Base-by-base conservation (phyloP, 2,329 filamentous ascomycete species). In the Remersonia thermophila region DNA sequence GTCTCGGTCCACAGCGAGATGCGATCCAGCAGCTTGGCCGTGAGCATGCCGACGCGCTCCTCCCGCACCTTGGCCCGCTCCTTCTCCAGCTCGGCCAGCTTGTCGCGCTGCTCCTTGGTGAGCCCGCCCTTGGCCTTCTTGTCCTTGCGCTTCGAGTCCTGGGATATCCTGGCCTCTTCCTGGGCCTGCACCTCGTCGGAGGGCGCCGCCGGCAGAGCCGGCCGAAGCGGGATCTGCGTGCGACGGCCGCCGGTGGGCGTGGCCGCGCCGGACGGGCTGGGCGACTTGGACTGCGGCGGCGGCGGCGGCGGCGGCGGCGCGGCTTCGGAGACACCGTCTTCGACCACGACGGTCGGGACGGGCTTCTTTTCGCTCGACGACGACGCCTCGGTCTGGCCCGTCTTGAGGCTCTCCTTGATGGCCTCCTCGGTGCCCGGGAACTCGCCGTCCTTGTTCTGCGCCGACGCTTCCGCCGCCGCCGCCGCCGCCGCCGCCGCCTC, bases 1-100 rank as follows among this genome's bases (percentile, higher is more conserved):
- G 89, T 95, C 66, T 98, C 91, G 5, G 91, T 95, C 89, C 87
- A 96, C 29, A 96, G 77, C 46, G 80, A 87, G 53, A 96, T 75
- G 40, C 87, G 81, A 57, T 95, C 85, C 41, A 91, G 64, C 16
- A 98, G 72, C 63, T 96, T 96, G 56, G 77, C 77, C 10, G 77
- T 69, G 12, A 98, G 71, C 6, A 76, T 91, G 41, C 85, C 77
- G 17, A 98, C 83, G 42, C 91, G 83, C 60, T 98, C 55, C 55
- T 95, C 77, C 30, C 91, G 82, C 44, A 93, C 77, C 48, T 71
- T 74, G 42, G 79, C 77, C 15, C 91, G 79, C 65, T 98, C 89
- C 47, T 76, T 70, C 55, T 98, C 91, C 52, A 86, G 89, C 3
- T 84, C 87, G 3, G 79, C 78, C 23, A 98, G 70, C 55, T 94